A percentile compares a stretch with the other conserved stretches of the same genome.
Conservation (phyloP, 1,284 basidiomycete species). For the Albatrellus sp. region DNA sequence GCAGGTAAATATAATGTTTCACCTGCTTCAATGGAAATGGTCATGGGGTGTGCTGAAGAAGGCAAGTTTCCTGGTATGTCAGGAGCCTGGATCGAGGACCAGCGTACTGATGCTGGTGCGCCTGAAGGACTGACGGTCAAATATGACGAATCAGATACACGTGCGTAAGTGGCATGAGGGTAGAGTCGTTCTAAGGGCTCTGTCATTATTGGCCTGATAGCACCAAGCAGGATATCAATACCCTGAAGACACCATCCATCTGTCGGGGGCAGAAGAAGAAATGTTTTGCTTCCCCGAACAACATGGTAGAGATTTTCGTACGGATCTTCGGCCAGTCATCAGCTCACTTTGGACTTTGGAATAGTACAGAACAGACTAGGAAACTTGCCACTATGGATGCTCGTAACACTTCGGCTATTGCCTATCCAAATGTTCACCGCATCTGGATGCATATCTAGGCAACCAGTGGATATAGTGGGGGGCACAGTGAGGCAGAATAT, state of each 20-base stretch:
- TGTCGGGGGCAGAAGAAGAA: conserved; percentile 75
- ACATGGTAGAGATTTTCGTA: conserved; percentile 91
- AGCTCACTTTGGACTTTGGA: not conserved
- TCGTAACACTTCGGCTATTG: conserved; percentile 62
- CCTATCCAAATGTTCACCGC: conserved; percentile 92
- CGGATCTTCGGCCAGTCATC: conserved; percentile 41
- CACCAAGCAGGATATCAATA: conserved; percentile 20
- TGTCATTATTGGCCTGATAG: conserved; percentile 5
- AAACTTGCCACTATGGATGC: conserved; percentile 67
- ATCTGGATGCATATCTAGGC: conserved; percentile 55
- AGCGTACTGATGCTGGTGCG: conserved; percentile 36
- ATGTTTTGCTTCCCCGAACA: conserved; percentile 72
- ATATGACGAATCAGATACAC: conserved; percentile 20
- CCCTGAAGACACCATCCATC: conserved; percentile 78
- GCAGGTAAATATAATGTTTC: conserved; percentile 82
- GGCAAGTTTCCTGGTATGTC: conserved; percentile 30
- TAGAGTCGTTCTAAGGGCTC: conserved; percentile 43
- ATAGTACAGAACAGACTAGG: not conserved
- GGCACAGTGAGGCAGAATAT: not conserved
- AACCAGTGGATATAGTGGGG: not conserved
- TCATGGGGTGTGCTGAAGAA: conserved; percentile 45
- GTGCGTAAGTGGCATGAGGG: conserved; percentile 56
- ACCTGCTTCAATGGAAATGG: conserved; percentile 54
- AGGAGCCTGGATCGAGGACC: conserved; percentile 64
- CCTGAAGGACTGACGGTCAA: conserved; percentile 28